Evolutionary conservation across 345 rosid genomes (phyloP), one percentile per base, ranked within the genome.

Genomic region (Atalantia buxifolia): DNA sequence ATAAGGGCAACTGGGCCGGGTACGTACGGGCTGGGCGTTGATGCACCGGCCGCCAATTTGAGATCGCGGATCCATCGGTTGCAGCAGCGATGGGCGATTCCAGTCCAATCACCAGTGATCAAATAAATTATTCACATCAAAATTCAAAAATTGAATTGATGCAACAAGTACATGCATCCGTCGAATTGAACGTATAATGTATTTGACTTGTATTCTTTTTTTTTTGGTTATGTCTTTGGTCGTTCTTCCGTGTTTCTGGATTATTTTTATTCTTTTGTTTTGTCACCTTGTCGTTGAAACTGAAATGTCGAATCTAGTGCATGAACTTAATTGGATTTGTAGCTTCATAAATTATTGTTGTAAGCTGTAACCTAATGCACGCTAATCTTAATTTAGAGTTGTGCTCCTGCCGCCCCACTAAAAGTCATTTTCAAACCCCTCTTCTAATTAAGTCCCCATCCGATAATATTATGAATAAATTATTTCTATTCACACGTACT

Each of bases 21-120:
- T 61, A 50, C 38, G 35, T 28, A 74, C 13, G 48, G 48, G 16
- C 48, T 42, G 48, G 50, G 13, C 48, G 48, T 4, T 12, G 50
- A 59, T 35, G 30, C 63, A 4, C 31, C 40, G 78, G 60, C 78
- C 63, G 72, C 81, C 72, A 6, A 31, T 62, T 61, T 38, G 16
- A 60, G 66, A 72, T 77, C 78, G 69, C 59, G 71, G 75, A 28
- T 73, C 59, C 27, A 30, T 71, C 68, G 27, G 69, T 57, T 68
- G n/a, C 48, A 50, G 22, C 60, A 9, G 14, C 48, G 4, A 9
- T 40, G 2, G 48, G 14, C 13, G 48, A 10, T 40, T 12, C 50
- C 48, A 12, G 10, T 42, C 48, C 48, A 42, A 12, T 42, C 45
- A 36, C 2, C 42, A 16, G 4, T 12, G 14, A 42, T 12, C 45